A percentile compares a stretch with the other conserved stretches of the same genome.
Conservation (phyloP, 345 rosid species). For the Aquilaria malaccensis region DNA sequence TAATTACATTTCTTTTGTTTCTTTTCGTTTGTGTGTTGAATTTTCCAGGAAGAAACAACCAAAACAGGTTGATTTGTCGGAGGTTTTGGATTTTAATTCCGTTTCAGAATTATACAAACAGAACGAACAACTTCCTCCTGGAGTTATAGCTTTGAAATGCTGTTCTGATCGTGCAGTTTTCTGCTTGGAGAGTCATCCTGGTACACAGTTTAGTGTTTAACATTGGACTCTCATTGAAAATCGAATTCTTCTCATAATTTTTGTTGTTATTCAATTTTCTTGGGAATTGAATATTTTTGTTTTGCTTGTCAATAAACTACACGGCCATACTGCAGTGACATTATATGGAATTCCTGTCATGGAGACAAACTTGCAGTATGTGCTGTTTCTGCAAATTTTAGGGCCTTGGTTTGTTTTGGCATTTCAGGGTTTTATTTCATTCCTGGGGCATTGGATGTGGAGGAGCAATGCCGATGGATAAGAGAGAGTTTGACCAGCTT, state of each 20-base stretch:
- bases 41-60: conserved; percentile 66
- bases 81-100: conserved; percentile 55
- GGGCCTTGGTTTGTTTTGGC: not conserved
- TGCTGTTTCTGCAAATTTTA: not conserved
- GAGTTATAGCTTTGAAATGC: conserved; percentile 25
- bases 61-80: conserved; percentile 68
- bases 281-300: no score
- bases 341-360: no score
- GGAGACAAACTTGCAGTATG: not conserved
- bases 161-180: conserved; percentile 39
- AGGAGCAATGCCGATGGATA: conserved; percentile 84
- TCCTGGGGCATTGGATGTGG: conserved; percentile 57
- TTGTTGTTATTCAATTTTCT: no score
- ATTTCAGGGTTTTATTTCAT: conserved; percentile 33
- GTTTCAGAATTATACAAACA: conserved; percentile 34
- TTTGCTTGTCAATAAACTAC: no score
- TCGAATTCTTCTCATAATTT: no score
- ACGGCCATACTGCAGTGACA: no score
- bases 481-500: conserved; percentile 66
- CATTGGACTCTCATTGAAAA: no score
- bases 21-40: conserved; percentile 1
- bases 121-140: conserved; percentile 41
- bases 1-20: not conserved
- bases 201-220: conserved; percentile 18
- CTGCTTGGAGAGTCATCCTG: conserved; percentile 62